Conservation (phyloP, 768 basidiomycete genomes). For the Plicaturopsis crispa region DNA sequence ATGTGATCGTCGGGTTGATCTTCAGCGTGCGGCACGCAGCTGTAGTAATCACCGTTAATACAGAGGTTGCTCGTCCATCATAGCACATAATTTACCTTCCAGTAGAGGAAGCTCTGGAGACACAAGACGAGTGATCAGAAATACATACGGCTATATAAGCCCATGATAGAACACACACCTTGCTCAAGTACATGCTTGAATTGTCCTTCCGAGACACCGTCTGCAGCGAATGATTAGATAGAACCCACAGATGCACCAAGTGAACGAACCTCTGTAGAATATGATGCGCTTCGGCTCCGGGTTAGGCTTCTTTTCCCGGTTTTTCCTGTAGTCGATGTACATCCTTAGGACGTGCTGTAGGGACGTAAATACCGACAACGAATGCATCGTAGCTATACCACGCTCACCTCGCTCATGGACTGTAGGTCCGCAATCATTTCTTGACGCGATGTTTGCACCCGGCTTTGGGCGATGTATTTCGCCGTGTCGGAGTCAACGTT, state of each 20-base stretch:
- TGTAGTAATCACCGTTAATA: slow-evolving; percentile 18
- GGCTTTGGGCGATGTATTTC: slow-evolving; percentile 58
- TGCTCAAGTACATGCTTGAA: slow-evolving; percentile 39
- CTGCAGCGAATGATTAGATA: slow-evolving; percentile 13
- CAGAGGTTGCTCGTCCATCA: neutral
- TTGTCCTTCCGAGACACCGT: slow-evolving; percentile 52
- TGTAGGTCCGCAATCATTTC: slow-evolving; percentile 74
- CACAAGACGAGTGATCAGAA: slow-evolving; percentile 3
- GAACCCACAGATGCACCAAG: slow-evolving; percentile 3
- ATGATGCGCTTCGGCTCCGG: slow-evolving; percentile 58
- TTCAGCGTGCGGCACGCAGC: slow-evolving; percentile 54
- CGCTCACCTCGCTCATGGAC: slow-evolving; percentile 51
- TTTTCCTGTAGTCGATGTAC: slow-evolving; percentile 51
- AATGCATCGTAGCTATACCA: neutral
- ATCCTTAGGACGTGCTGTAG: slow-evolving; percentile 43
- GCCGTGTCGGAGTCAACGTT: slow-evolving; percentile 72
- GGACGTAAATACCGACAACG: neutral
- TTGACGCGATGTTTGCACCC: slow-evolving; percentile 58
- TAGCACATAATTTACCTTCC: slow-evolving; percentile 39
- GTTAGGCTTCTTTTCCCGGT: slow-evolving; percentile 40
- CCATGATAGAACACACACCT: slow-evolving; percentile 35
- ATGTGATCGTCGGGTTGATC: slow-evolving; percentile 61
- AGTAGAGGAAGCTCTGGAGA: slow-evolving; percentile 49
- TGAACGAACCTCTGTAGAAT: slow-evolving; percentile 56
- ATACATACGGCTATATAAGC: too few species aligned